Conservation (phyloP, 768 basidiomycete genomes). For the Boletellus ananiceps region DNA sequence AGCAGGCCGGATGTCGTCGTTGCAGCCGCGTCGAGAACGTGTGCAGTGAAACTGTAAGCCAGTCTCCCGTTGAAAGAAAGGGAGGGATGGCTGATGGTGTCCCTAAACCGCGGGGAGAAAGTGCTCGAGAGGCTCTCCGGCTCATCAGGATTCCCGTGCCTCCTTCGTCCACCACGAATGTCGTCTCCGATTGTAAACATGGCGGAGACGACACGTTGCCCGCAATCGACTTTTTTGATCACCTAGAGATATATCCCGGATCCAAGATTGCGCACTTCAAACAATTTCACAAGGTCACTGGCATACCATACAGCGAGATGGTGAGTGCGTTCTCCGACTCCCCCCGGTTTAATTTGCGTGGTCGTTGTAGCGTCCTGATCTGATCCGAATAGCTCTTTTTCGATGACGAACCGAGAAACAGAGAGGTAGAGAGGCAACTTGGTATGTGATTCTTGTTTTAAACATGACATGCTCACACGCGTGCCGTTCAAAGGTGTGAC, state of each 20-base stretch:
- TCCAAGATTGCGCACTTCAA: slow-evolving; percentile 83
- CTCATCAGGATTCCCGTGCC: slow-evolving; percentile 50
- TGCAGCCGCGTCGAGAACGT: slow-evolving; percentile 73
- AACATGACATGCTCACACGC: not conserved
- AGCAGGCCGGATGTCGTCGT: slow-evolving; percentile 44
- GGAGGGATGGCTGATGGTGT: not conserved
- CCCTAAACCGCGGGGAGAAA: slow-evolving; percentile 25
- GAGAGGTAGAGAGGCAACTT: slow-evolving; percentile 48
- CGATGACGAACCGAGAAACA: slow-evolving; percentile 60
- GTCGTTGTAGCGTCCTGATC: not conserved
- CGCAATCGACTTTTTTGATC: slow-evolving; percentile 62
- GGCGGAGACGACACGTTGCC: slow-evolving; percentile 30
- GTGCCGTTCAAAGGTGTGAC: slow-evolving; percentile 63
- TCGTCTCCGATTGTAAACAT: not conserved
- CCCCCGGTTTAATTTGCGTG: not conserved
- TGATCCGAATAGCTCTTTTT: slow-evolving; percentile 50
- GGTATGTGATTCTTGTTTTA: slow-evolving; percentile 32
- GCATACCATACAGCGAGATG: slow-evolving; percentile 79
- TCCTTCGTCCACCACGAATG: slow-evolving; percentile 19
- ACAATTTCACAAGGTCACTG: slow-evolving; percentile 64
- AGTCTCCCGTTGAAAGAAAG: no score
- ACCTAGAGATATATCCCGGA: slow-evolving; percentile 73
- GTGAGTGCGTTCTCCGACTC: slow-evolving; percentile 31
- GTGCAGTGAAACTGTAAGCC: slow-evolving; percentile 62
- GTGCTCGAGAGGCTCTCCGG: slow-evolving; percentile 71